Percentiles rank a stretch among this genome's conserved stretches.
Evolutionary conservation across 2,329 filamentous ascomycete genomes (phyloP).

Genomic region (Didymella lethalis): DNA sequence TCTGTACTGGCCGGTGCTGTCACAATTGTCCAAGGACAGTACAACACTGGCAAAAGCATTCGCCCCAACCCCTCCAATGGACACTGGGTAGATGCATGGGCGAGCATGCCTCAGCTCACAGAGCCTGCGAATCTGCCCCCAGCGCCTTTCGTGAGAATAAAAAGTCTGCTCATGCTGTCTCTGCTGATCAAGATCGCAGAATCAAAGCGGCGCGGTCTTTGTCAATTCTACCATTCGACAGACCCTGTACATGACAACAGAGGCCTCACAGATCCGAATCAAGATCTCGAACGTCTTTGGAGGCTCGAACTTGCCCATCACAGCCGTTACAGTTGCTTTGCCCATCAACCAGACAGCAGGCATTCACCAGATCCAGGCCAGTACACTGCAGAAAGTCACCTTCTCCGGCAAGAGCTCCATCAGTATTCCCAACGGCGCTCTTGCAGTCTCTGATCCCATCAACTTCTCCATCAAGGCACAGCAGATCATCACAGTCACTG

Average conservation of each 20-base stretch:
- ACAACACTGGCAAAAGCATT: background rate
- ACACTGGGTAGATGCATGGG: conserved; percentile 71
- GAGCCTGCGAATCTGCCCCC: conserved; percentile 69
- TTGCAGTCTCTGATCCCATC: conserved; percentile 69
- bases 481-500: conserved; percentile 64
- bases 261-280: conserved; percentile 65
- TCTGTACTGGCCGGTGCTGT: conserved; percentile 8
- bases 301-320: conserved; percentile 65
- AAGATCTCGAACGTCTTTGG: conserved; percentile 73
- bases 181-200: conserved; percentile 49
- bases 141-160: conserved; percentile 58
- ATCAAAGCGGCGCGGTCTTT: conserved; percentile 63
- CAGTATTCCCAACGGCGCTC: conserved; percentile 63
- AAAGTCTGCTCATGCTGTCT: background rate
- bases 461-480: conserved; percentile 61
- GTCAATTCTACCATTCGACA: conserved; percentile 71
- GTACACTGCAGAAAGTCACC: conserved; percentile 62
- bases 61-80: conserved; percentile 38
- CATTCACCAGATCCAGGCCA: conserved; percentile 60
- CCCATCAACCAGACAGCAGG: conserved; percentile 64
- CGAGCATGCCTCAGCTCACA: conserved; percentile 70
- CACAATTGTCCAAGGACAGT: conserved; percentile 1
- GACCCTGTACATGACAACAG: conserved; percentile 67
- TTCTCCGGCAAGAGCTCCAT: conserved; percentile 64
- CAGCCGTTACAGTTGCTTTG: conserved; percentile 65